phyloP scores from a whole-genome alignment of 192 early-diverging fungal genomes.

The Entomortierella beljakovae region DNA sequence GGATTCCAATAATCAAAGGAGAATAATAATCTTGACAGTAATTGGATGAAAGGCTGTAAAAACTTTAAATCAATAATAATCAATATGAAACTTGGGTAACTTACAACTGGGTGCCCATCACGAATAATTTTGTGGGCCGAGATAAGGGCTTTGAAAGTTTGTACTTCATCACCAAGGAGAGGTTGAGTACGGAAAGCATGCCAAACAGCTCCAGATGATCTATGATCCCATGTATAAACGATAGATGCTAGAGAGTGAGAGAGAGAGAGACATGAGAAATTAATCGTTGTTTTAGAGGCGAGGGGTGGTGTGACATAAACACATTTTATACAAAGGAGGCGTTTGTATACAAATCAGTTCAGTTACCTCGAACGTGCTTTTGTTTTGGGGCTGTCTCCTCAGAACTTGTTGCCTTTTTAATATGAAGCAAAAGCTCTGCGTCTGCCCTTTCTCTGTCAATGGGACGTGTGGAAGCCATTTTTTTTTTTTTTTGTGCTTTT shows the following conservation, averaged over 20 bases:
- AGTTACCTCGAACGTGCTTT: conserved; percentile 88
- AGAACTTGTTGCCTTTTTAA: conserved; percentile 89
- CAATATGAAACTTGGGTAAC: too few relatives aligned
- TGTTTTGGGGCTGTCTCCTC: conserved; percentile 97
- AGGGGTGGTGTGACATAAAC: too few relatives aligned
- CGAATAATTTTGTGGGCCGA: conserved; percentile 95
- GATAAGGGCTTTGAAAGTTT: conserved; percentile 96
- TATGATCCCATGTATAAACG: conserved; percentile 95
- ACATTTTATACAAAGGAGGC: neutral
- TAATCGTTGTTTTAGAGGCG: neutral
- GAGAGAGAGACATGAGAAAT: neutral
- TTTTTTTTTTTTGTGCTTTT: neutral
- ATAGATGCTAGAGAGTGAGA: conserved; percentile 70
- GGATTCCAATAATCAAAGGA: too few relatives aligned
- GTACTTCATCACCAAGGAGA: conserved; percentile 91
- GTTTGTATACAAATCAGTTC: neutral
- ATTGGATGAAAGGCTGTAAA: too few relatives aligned
- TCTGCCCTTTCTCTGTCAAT: conserved; percentile 83
- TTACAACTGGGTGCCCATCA: conserved; percentile 87
- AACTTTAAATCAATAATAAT: neutral
- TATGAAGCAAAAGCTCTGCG: conserved; percentile 84
- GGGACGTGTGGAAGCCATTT: conserved; percentile 53
- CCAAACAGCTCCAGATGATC: conserved; percentile 88
- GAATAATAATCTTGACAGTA: too few relatives aligned
- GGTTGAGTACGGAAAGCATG: conserved; percentile 88